Evolutionary conservation across 2,329 filamentous ascomycete genomes (phyloP).

Genomic region (Colletotrichum sp.): DNA sequence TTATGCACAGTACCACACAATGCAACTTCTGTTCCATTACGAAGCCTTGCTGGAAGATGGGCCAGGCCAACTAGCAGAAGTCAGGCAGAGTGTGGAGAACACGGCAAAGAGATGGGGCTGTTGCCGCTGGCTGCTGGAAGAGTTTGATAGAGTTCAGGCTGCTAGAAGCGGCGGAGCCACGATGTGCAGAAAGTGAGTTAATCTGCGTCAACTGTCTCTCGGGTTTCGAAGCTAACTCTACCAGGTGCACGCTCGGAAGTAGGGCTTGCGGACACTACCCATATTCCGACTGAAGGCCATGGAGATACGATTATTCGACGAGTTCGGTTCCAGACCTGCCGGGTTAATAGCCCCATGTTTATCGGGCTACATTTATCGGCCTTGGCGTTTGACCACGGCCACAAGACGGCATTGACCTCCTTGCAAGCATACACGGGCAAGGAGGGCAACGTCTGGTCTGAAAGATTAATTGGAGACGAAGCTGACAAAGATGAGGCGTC

Average conservation of each 20-base stretch:
- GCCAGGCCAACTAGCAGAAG: slow-evolving; percentile 35
- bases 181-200: slow-evolving; percentile 9
- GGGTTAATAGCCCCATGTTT: not conserved
- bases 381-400: not conserved
- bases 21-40: slow-evolving; percentile 36
- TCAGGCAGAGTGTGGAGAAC: slow-evolving; percentile 37
- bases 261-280: slow-evolving; percentile 10
- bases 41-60: slow-evolving; percentile 37
- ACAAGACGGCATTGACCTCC: not conserved
- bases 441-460: not conserved
- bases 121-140: slow-evolving; percentile 26
- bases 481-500: not conserved
- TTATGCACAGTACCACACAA: slow-evolving; percentile 38
- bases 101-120: slow-evolving; percentile 39
- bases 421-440: not conserved
- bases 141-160: slow-evolving; percentile 12
- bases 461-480: not conserved
- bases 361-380: not conserved
- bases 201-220: not conserved
- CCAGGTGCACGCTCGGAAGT: slow-evolving; percentile 10
- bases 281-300: slow-evolving; percentile 3
- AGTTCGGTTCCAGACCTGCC: not conserved
- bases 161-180: not conserved
- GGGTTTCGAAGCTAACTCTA: not conserved
- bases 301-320: not conserved